Evolutionary conservation across 805 yeast species (phyloP).

Genomic region (Zygoascus flipseniorum): DNA sequence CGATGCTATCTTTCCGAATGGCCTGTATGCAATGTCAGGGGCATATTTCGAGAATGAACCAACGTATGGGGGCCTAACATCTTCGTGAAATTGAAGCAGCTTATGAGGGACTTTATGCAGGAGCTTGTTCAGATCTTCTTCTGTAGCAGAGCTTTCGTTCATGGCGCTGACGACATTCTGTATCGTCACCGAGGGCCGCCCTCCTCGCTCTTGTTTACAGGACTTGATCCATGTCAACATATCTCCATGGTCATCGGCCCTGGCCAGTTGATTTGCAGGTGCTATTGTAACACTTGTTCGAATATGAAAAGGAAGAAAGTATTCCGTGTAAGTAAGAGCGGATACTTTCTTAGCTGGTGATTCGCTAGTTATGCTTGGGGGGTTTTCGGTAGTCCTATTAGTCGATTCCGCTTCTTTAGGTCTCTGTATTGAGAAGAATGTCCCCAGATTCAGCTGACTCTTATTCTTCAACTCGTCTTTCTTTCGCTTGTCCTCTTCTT

Average conservation of each 20-base stretch:
- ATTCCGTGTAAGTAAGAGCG: constrained; percentile 20
- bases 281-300: constrained; percentile 18
- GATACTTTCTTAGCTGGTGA: neutral
- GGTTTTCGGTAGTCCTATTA: neutral
- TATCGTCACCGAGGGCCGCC: neutral
- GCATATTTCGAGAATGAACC: constrained; percentile 40
- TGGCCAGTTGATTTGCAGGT: neutral
- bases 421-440: constrained; percentile 14
- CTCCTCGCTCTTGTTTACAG: neutral
- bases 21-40: constrained; percentile 15
- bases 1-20: constrained; percentile 11
- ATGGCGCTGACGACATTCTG: constrained; percentile 15
- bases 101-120: constrained; percentile 24
- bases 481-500: constrained; percentile 13
- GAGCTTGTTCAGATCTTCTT: constrained; percentile 10
- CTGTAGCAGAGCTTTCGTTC: constrained; percentile 13
- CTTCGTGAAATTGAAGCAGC: constrained; percentile 38
- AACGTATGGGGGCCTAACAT: constrained; percentile 43
- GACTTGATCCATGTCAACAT: constrained; percentile 9
- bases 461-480: constrained; percentile 15
- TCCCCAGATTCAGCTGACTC: constrained; percentile 14
- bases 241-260: constrained; percentile 8
- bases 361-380: neutral
- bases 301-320: constrained; percentile 28
- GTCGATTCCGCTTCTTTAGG: neutral